Evolutionary conservation across 2,329 filamentous ascomycete genomes (phyloP).

Genomic region (Neoascochyta sp.): DNA sequence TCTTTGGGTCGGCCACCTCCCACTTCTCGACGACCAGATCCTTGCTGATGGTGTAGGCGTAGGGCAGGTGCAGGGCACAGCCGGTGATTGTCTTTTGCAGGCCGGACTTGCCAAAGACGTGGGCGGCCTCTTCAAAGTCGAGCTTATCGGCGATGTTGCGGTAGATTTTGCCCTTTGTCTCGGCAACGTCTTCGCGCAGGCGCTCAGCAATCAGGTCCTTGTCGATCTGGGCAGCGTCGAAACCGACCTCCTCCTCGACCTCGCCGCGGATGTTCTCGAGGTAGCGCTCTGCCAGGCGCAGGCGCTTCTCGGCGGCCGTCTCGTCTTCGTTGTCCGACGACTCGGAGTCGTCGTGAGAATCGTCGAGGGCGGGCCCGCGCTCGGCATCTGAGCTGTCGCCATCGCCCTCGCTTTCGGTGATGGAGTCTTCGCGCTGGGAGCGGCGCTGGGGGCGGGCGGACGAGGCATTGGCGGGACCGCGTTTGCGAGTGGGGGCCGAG

Average conservation of each 20-base stretch:
- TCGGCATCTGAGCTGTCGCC: conserved; percentile 62
- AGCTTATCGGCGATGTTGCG: conserved; percentile 71
- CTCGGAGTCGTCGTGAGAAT: conserved; percentile 42
- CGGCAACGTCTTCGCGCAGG: conserved; percentile 85
- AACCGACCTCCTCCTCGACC: conserved; percentile 69
- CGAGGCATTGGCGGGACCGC: conserved; percentile 48
- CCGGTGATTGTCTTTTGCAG: conserved; percentile 73
- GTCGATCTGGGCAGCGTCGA: conserved; percentile 92
- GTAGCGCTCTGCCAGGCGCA: conserved; percentile 87
- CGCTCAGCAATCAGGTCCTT: conserved; percentile 81
- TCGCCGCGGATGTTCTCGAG: conserved; percentile 84
- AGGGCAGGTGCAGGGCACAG: conserved; percentile 73
- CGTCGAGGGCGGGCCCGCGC: conserved; percentile 40
- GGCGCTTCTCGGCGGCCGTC: conserved; percentile 81
- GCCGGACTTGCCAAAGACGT: conserved; percentile 74
- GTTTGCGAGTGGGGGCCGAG: conserved; percentile 58
- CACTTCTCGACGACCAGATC: conserved; percentile 85
- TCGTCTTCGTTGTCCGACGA: conserved; percentile 74
- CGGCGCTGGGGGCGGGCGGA: conserved; percentile 41
- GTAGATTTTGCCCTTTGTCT: conserved; percentile 87
- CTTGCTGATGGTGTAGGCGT: conserved; percentile 84
- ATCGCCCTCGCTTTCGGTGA: conserved; percentile 74
- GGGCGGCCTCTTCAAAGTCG: conserved; percentile 62
- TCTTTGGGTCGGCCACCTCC: conserved; percentile 63
- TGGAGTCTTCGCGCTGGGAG: conserved; percentile 67